Conservation (phyloP, 2,329 filamentous ascomycete genomes). For the Tolypocladium paradoxum region DNA sequence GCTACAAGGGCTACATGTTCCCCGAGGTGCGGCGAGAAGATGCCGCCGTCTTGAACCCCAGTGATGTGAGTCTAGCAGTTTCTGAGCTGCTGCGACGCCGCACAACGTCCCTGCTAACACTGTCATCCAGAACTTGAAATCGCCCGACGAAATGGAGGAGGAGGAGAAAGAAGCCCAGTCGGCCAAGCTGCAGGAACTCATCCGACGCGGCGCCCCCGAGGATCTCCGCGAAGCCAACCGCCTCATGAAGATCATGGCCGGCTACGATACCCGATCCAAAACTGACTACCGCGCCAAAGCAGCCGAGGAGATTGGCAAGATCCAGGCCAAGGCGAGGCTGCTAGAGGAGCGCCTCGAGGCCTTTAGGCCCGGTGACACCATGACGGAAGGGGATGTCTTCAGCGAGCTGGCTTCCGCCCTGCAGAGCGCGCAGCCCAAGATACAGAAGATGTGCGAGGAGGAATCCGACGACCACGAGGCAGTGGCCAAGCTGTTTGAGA, state of each 20-base stretch:
- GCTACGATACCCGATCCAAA: slow-evolving; percentile 89
- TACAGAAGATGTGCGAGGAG: slow-evolving; percentile 98
- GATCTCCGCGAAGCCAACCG: slow-evolving; percentile 95
- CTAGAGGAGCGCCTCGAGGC: slow-evolving; percentile 86
- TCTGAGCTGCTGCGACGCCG: neutral
- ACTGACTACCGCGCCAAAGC: slow-evolving; percentile 97
- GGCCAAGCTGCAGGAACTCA: slow-evolving; percentile 95
- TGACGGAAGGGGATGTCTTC: slow-evolving; percentile 57
- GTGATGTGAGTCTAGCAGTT: slow-evolving; percentile 58
- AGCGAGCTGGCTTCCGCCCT: slow-evolving; percentile 82
- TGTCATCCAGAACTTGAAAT: slow-evolving; percentile 68
- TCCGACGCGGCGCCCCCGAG: slow-evolving; percentile 80
- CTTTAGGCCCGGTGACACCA: slow-evolving; percentile 70
- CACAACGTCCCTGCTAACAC: slow-evolving; percentile 26
- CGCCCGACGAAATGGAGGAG: slow-evolving; percentile 96
- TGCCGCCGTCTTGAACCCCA: slow-evolving; percentile 91
- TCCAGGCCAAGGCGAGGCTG: slow-evolving; percentile 88
- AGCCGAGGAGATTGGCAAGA: slow-evolving; percentile 85
- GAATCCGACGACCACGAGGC: slow-evolving; percentile 95
- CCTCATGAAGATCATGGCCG: slow-evolving; percentile 98
- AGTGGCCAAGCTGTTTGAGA: slow-evolving; percentile 88
- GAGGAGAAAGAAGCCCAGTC: slow-evolving; percentile 92
- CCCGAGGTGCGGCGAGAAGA: slow-evolving; percentile 87
- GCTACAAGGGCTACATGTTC: slow-evolving; percentile 95
- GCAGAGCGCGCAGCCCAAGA: slow-evolving; percentile 92